Conservation (phyloP, 371 early-diverging fungal genomes). For the Mucor piriformis region DNA sequence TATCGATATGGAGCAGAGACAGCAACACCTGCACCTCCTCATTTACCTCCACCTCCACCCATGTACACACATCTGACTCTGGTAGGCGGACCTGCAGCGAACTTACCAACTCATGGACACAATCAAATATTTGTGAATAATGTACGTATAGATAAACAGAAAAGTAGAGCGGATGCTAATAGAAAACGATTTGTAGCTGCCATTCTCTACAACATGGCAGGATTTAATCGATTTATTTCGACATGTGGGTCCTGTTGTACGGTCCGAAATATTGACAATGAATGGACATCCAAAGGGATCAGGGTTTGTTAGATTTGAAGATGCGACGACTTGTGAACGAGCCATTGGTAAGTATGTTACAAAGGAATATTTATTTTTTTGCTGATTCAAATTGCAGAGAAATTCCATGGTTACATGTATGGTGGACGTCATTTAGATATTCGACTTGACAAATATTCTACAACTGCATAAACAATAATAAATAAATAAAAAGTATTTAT, state of each 20-base stretch:
- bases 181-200: conserved; percentile 41
- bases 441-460: conserved; percentile 43
- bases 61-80: conserved; percentile 22
- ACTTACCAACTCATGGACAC: conserved; percentile 43
- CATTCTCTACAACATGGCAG: conserved; percentile 67
- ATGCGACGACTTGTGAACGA: conserved; percentile 56
- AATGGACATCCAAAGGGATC: conserved; percentile 66
- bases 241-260: conserved; percentile 56
- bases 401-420: conserved; percentile 64
- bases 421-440: conserved; percentile 63
- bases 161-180: neutral
- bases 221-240: conserved; percentile 70
- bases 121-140: conserved; percentile 64
- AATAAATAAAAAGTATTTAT: conserved; percentile 1
- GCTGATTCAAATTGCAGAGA: conserved; percentile 26
- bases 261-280: conserved; percentile 54
- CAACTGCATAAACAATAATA: conserved; percentile 15
- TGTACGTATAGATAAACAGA: conserved; percentile 32
- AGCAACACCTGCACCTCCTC: conserved; percentile 21
- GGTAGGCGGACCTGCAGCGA: conserved; percentile 50
- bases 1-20: conserved; percentile 17
- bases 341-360: conserved; percentile 58
- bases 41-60: conserved; percentile 21
- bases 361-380: neutral
- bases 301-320: conserved; percentile 66